phyloP scores from a whole-genome alignment of 1,139 yeast species.

The Saccharomyces hybrid region DNA sequence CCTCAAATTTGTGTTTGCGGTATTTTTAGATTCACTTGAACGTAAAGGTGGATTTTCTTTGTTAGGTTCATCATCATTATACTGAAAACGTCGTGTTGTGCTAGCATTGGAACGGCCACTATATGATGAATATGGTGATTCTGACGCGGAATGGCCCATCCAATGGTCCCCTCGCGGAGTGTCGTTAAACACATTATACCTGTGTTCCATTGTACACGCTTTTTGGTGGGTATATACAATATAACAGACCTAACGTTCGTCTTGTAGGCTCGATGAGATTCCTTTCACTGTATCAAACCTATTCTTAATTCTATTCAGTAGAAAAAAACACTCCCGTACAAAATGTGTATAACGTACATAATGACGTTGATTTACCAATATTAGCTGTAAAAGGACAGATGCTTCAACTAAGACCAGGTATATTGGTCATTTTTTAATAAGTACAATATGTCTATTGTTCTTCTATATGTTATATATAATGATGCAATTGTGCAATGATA shows the following conservation, averaged over 20 bases:
- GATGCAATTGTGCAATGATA: too few relatives aligned
- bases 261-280: neutral
- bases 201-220: conserved; percentile 14
- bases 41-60: neutral
- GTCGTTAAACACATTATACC: conserved; percentile 17
- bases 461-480: too few relatives aligned
- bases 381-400: too few relatives aligned
- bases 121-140: conserved; percentile 1
- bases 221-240: neutral
- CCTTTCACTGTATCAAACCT: neutral
- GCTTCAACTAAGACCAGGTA: too few relatives aligned
- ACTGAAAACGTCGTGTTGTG: conserved; percentile 10
- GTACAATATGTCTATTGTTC: too few relatives aligned
- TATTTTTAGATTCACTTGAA: neutral
- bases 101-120: neutral
- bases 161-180: conserved; percentile 28
- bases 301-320: too few relatives aligned
- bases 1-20: neutral
- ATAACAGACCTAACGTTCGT: neutral
- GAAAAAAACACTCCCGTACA: too few relatives aligned
- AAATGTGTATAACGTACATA: too few relatives aligned
- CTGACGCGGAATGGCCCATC: conserved; percentile 15
- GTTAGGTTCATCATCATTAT: neutral
- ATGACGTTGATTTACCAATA: too few relatives aligned
- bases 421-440: too few relatives aligned